Base-by-base conservation (phyloP, 1,139 yeast genomes). In the Wickerhamomyces sp. region DNA sequence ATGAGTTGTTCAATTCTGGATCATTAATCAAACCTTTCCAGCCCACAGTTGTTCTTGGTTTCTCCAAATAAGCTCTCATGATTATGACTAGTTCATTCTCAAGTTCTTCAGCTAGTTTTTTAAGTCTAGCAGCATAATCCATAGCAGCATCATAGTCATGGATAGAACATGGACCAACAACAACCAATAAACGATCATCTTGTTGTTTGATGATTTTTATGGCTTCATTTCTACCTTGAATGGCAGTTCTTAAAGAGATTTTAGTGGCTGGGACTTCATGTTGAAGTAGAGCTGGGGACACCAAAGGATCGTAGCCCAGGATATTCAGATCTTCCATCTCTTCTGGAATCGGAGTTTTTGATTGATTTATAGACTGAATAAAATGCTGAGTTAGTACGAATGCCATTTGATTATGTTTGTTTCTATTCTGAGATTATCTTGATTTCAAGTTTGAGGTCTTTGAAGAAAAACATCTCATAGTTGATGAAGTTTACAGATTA, bases 21-120 rank as follows among this genome's bases (percentile, higher is more conserved):
- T 93, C 99, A 66, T 93, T 93, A 65, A 93, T 90, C 62, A 93
- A 75, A 55, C 99, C 99, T 72, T 93, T 93, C 99, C 99, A 93
- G 54, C 99, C 99, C 45, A 93, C 98, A 32, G 98, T 93, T 53
- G 99, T 93, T 73, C 99, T 83, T 62, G 99, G 99, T 70, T 93
- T 93, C 69, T 93, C 99, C 60, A 93, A 76, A 76, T 93, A 93
- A 14, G 98, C 98, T 71, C 98, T 82, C 98, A 93, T 93, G 56
- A 93, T 78, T 51, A 93, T 78, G 44, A 85, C 84, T 53, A 93
- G 73, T 56, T 93, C 98, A 46, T 75, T 79, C 50, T 78, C 67
- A 53, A 87, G 76, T 67, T 87, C 88, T 43, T 78, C 83, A 39
- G 90, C 73, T 52, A 85, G 69, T 52, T 73, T 73, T 64, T 81